Evolutionary conservation across 345 rosid species (phyloP).

Genomic region (Durio zibethinus): DNA sequence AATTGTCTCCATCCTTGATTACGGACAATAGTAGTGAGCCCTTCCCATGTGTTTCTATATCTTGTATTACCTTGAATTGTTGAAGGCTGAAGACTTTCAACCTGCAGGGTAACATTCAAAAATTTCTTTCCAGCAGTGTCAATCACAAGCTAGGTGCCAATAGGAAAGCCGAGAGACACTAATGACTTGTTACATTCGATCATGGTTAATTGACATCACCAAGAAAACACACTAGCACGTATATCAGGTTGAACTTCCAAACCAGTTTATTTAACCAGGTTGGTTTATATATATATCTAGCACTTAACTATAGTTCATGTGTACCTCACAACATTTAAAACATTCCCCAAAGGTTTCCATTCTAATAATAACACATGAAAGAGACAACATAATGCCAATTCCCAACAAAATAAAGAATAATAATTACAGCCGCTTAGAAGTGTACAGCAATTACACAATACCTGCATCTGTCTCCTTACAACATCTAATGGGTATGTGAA

Average conservation of each 20-base stretch:
- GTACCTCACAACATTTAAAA: not conserved
- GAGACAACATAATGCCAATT: not conserved
- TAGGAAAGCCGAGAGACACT: not conserved
- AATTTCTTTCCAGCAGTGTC: not conserved
- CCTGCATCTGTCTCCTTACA: conserved; percentile 99
- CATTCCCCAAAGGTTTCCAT: not conserved
- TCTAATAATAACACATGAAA: not conserved
- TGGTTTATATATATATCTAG: not conserved
- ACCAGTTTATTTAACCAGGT: not conserved
- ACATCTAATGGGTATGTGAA: conserved; percentile 94
- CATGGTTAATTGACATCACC: not conserved
- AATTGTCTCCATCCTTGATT: conserved; percentile 93
- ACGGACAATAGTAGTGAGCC: conserved; percentile 58
- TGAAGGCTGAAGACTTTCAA: conserved; percentile 62
- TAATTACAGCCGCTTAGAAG: not conserved
- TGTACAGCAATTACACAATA: conserved; percentile 15
- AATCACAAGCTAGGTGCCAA: not conserved
- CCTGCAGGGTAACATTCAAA: conserved; percentile 42
- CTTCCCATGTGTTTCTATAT: conserved; percentile 67
- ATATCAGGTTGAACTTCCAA: not conserved
- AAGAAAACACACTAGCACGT: not conserved
- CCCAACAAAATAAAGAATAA: not conserved
- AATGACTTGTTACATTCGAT: not conserved
- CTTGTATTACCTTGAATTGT: conserved; percentile 39
- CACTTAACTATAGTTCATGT: not conserved